phyloP scores from a whole-genome alignment of 2,329 filamentous ascomycete genomes.

The Botryotinia narcissicola region DNA sequence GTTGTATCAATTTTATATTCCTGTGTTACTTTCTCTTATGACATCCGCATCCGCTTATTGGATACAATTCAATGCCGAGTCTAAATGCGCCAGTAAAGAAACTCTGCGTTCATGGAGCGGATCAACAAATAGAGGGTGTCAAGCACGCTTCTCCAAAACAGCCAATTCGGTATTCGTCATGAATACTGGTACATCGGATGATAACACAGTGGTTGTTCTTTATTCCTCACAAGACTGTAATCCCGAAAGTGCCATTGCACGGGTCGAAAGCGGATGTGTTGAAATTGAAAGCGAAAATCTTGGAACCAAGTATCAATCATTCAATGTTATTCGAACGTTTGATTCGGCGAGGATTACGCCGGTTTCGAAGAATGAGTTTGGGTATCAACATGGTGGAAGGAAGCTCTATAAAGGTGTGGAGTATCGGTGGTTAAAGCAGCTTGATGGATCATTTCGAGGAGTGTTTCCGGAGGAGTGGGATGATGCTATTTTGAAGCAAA shows the following conservation, averaged over 20 bases:
- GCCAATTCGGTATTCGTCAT: background rate
- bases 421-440: slow-evolving; percentile 10
- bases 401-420: slow-evolving; percentile 4
- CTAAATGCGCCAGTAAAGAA: background rate
- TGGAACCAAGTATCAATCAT: background rate
- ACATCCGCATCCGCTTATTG: slow-evolving; percentile 1
- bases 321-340: slow-evolving; percentile 6
- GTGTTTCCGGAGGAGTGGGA: slow-evolving; percentile 4
- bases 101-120: background rate
- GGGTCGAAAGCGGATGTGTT: slow-evolving; percentile 13
- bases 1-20: background rate
- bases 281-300: background rate
- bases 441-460: slow-evolving; percentile 1
- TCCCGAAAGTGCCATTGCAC: slow-evolving; percentile 10
- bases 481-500: slow-evolving; percentile 7
- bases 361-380: slow-evolving; percentile 14
- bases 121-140: background rate
- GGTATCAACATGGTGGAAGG: background rate
- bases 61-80: background rate
- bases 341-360: slow-evolving; percentile 4
- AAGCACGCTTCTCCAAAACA: background rate
- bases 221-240: slow-evolving; percentile 6
- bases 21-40: background rate
- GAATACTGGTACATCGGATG: slow-evolving; percentile 8
- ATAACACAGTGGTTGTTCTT: slow-evolving; percentile 8